A percentile compares a stretch with the other conserved stretches of the same genome.
Conservation (phyloP, 352 stramenopile genomes). For the Globisporangium cystogenes region DNA sequence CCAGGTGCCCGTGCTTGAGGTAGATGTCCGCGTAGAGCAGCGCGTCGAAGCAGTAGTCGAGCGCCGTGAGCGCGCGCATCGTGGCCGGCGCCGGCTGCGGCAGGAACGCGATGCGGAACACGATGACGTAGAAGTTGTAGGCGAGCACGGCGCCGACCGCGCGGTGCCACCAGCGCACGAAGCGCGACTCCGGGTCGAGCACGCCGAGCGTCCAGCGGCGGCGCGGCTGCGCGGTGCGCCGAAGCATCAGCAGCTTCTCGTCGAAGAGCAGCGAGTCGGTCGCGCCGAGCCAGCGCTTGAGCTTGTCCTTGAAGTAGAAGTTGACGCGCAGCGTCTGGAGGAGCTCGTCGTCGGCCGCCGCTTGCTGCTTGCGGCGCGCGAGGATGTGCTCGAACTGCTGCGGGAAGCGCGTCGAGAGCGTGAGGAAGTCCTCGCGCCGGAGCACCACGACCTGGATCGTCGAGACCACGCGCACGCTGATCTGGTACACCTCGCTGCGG, state of each 20-base stretch:
- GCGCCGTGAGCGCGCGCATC: slow-evolving; percentile 22
- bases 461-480: slow-evolving; percentile 51
- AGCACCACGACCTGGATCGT: slow-evolving; percentile 42
- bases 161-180: slow-evolving; percentile 56
- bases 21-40: slow-evolving; percentile 34
- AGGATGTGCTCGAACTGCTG: slow-evolving; percentile 25
- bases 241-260: background rate
- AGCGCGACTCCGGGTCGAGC: slow-evolving; percentile 35
- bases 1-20: slow-evolving; percentile 32
- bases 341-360: slow-evolving; percentile 12
- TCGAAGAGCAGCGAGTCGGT: slow-evolving; percentile 37
- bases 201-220: background rate
- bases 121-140: slow-evolving; percentile 50
- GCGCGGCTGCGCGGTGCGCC: no score
- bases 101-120: slow-evolving; percentile 45
- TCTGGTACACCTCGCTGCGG: slow-evolving; percentile 34
- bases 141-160: slow-evolving; percentile 38
- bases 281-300: slow-evolving; percentile 34
- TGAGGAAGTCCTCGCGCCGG: slow-evolving; percentile 34
- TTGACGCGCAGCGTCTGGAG: slow-evolving; percentile 29
- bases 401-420: slow-evolving; percentile 32
- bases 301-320: slow-evolving; percentile 52
- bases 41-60: slow-evolving; percentile 33
- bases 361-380: slow-evolving; percentile 11
- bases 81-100: slow-evolving; percentile 17